Base-by-base conservation (phyloP, 1,284 basidiomycete genomes). In the Filobasidium uniguttulatum region DNA sequence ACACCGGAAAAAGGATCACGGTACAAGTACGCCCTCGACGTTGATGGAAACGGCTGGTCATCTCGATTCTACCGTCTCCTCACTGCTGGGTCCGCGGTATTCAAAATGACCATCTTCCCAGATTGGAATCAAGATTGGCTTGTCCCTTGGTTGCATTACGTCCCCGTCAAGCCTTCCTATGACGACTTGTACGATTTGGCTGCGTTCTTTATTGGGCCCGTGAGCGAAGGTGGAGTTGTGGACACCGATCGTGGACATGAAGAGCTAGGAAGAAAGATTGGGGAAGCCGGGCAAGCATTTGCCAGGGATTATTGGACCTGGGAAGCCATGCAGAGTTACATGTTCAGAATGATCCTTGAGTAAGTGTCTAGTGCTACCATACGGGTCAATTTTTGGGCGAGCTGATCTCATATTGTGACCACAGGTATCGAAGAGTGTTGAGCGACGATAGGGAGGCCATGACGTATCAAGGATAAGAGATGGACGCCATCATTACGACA, bases 61-160 rank as follows among this genome's bases (percentile, higher is more conserved):
- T 73, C 76, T 38, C 74, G 81, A 1, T 83, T 82, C 64, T 79
- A 66, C 52, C 56, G 70, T 23, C 53, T 71, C 17, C 50, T 72
- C n/a, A 62, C 62, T 25, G 61, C 63, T 22, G 69, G 66, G 12
- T 69, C 67, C 46, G 64, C 69, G 3, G 67, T 70, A 0, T 50
- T 70, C 52, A 69, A 70, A 55, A 64, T 67, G 56, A 70, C 67
- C 36, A 68, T 69, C 59, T 69, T 69, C 55, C 66, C 68, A 1
- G 66, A 70, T 51, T 70, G 68, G 68, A 60, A 70, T 53, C 62
- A 61, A 60, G 59, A 64, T 45, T 60, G 62, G 59, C 59, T 66
- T 8, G 57, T 59, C 37, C 67, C 68, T 6, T 69, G 69, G 68
- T 62, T 66, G 46, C 68, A 70, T 59, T 73, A 72, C 54, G 65